These are phyloP conservation scores for Xerocomus amazonicus DNA, from an alignment of 1,284 basidiomycete species.

Conservation along the genomic window DNA sequence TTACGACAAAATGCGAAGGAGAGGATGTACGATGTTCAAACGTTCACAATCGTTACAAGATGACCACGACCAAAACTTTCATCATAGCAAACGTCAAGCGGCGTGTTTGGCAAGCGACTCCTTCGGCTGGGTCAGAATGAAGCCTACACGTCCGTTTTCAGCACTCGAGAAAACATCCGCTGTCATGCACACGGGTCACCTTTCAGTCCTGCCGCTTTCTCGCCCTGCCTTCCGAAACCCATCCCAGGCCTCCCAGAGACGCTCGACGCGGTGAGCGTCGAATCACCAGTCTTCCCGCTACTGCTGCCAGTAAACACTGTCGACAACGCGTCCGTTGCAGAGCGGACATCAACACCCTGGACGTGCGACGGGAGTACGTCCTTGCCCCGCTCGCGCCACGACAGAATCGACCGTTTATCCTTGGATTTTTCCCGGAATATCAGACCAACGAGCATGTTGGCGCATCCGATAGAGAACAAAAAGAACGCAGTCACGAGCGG, in stretches of 20 bases:
- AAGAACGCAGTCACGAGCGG: slow-evolving; percentile 82
- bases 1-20: slow-evolving; percentile 4
- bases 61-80: neutral
- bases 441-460: slow-evolving; percentile 78
- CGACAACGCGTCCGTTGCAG: slow-evolving; percentile 13
- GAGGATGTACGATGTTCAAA: neutral
- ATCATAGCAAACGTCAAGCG: slow-evolving; percentile 2
- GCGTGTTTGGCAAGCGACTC: slow-evolving; percentile 48
- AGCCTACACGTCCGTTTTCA: slow-evolving; percentile 31
- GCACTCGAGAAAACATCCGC: neutral
- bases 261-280: slow-evolving; percentile 9
- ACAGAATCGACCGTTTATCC: slow-evolving; percentile 57
- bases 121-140: slow-evolving; percentile 49
- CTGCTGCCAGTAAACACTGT: slow-evolving; percentile 6
- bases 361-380: slow-evolving; percentile 51
- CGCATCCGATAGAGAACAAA: slow-evolving; percentile 78
- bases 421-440: slow-evolving; percentile 66
- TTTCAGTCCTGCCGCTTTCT: slow-evolving; percentile 64
- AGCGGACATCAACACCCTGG: slow-evolving; percentile 19
- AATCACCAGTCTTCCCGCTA: slow-evolving; percentile 7
- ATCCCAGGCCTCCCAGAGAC: slow-evolving; percentile 46
- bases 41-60: slow-evolving; percentile 3
- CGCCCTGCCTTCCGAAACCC: slow-evolving; percentile 75
- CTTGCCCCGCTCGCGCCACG: slow-evolving; percentile 61
- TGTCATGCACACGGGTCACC: slow-evolving; percentile 33